A percentile compares a stretch with the other conserved stretches of the same genome.
Evolutionary conservation across 2,329 filamentous ascomycete species (phyloP).

Genomic region (Berkeleyomyces rouxiae): DNA sequence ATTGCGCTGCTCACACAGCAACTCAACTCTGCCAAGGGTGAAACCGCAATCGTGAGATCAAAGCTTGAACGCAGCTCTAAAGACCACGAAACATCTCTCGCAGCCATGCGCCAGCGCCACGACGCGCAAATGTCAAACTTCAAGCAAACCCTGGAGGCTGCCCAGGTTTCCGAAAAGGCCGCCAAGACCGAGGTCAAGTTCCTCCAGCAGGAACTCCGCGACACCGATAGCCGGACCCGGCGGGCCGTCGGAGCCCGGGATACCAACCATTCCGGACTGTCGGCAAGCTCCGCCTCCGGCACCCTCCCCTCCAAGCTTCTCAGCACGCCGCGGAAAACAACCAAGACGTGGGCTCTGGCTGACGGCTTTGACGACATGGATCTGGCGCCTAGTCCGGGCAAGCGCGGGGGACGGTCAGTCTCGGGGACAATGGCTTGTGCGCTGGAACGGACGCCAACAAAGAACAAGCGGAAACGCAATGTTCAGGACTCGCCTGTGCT

Average conservation of each 20-base stretch:
- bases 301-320: slow-evolving; percentile 18
- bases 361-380: slow-evolving; percentile 65
- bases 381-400: slow-evolving; percentile 36
- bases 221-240: slow-evolving; percentile 26
- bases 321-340: slow-evolving; percentile 44
- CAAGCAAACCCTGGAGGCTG: slow-evolving; percentile 22
- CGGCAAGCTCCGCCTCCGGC: not conserved
- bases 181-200: slow-evolving; percentile 47
- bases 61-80: slow-evolving; percentile 46
- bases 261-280: not conserved
- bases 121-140: slow-evolving; percentile 43
- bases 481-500: slow-evolving; percentile 38
- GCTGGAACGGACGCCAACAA: slow-evolving; percentile 38
- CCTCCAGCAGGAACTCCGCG: slow-evolving; percentile 51
- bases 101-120: slow-evolving; percentile 44
- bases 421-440: not conserved
- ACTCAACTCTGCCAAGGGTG: slow-evolving; percentile 48
- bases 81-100: slow-evolving; percentile 46
- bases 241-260: slow-evolving; percentile 23
- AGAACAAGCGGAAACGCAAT: slow-evolving; percentile 54
- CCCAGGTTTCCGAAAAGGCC: slow-evolving; percentile 46
- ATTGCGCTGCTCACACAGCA: slow-evolving; percentile 20
- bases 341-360: slow-evolving; percentile 40
- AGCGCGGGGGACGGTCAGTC: slow-evolving; percentile 19
- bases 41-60: slow-evolving; percentile 57